Evolutionary conservation across 768 basidiomycete genomes (phyloP), one percentile per base, ranked within the genome.

Genomic region (Hericium coralloides): DNA sequence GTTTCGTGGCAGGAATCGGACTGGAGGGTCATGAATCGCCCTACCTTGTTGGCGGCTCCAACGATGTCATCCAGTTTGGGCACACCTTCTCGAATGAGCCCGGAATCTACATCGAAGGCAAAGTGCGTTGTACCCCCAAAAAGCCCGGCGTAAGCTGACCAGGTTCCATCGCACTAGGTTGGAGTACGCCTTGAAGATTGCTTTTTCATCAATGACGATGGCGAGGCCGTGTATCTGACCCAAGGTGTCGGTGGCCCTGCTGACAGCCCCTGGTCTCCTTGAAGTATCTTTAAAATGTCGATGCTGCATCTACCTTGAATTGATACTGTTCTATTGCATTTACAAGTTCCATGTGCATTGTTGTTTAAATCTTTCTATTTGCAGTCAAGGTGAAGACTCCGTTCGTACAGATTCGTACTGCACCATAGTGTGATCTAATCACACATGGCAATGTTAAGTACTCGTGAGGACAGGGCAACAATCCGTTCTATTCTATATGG

Each of bases 141-240:
- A 6, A 8, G 31, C 12, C n/a, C 20, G 12, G 41, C 18, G 17
- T 45, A 26, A 23, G 36, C 51, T 49, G 62, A 52, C 59, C 58
- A 20, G 50, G 57, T 63, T 9, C 56, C 20, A 31, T 31, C 26
- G 26, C 31, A 31, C 9, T 31, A 87, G 84, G 76, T 90, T 25
- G 91, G 92, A 1, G 79, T 93, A 17, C 79, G 91, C 47, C 70
- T 95, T 53, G 91, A 94, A 66, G 92, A 94, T 64, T 93, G 91
- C 64, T 86, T 89, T 65, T 85, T 79, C 63, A 78, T 92, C 56
- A 50, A 55, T 12, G 73, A 76, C 9, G 64, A 70, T n/a, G 87
- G 88, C 0, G 62, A 58, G 1, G 72, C 83, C 0, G 70, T 77
- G 31, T 81, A 80, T 69, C 75, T 92, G 26, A 92, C 88, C 0